Percentiles rank a stretch among this genome's conserved stretches.
phyloP scores from a whole-genome alignment of 305 asterid species.

The Fraxinus ornus region DNA sequence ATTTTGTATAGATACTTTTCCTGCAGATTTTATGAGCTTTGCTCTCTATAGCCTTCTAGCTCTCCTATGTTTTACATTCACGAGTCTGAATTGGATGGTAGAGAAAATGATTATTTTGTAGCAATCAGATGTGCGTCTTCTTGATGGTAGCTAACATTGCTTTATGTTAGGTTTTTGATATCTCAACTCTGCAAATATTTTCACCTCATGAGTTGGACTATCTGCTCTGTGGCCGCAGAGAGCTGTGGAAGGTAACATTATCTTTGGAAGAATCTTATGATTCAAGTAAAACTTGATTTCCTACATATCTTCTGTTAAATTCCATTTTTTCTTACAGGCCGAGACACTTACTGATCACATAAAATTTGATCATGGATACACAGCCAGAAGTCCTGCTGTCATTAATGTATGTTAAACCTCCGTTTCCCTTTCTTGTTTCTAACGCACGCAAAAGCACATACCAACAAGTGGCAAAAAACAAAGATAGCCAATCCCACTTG shows the following conservation, averaged over 20 bases:
- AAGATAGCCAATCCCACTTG: neutral
- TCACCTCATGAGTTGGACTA: slow-evolving; percentile 91
- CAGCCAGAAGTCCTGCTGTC: slow-evolving; percentile 90
- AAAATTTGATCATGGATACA: slow-evolving; percentile 97
- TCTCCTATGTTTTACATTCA: neutral
- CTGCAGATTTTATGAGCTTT: neutral
- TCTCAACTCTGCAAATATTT: slow-evolving; percentile 86
- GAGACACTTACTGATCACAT: slow-evolving; percentile 86
- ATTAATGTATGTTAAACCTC: slow-evolving; percentile 48
- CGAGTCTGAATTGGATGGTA: neutral
- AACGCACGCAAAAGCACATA: neutral
- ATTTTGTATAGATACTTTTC: neutral
- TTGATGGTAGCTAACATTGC: neutral
- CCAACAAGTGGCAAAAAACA: neutral
- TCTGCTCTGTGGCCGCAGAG: slow-evolving; percentile 96
- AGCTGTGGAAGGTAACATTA: slow-evolving; percentile 84
- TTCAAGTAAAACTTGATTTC: slow-evolving; percentile 15
- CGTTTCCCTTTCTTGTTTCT: neutral
- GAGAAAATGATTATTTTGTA: neutral
- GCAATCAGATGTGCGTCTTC: neutral
- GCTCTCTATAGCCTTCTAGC: neutral
- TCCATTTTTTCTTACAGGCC: slow-evolving; percentile 52
- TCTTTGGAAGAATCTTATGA: slow-evolving; percentile 10
- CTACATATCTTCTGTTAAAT: slow-evolving; percentile 23
- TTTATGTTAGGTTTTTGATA: slow-evolving; percentile 73